Evolutionary conservation across 2,329 filamentous ascomycete genomes (phyloP).

Genomic region (Aspergillus neotritici): DNA sequence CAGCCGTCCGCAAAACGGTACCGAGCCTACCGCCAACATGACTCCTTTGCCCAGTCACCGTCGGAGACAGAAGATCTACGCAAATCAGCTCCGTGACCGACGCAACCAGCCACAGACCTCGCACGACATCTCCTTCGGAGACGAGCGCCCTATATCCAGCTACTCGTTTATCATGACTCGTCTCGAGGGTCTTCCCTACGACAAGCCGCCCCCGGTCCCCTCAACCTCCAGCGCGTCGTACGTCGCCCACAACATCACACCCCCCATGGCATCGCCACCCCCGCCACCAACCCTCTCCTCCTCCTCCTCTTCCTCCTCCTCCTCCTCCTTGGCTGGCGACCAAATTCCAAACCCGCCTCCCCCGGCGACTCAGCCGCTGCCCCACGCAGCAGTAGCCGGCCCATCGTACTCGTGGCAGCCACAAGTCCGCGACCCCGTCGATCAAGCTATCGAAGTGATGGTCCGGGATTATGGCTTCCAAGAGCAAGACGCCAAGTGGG

Average conservation of each 20-base stretch:
- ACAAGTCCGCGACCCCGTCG: conserved; percentile 48
- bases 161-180: conserved; percentile 34
- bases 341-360: background rate
- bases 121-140: conserved; percentile 18
- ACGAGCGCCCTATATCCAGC: conserved; percentile 38
- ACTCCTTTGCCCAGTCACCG: conserved; percentile 18
- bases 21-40: conserved; percentile 6
- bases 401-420: conserved; percentile 2
- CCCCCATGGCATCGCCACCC: conserved; percentile 9
- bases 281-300: background rate
- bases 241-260: conserved; percentile 7
- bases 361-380: background rate
- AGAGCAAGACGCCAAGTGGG: conserved; percentile 50
- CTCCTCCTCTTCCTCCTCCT: conserved; percentile 11
- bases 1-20: conserved; percentile 6
- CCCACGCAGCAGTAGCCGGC: too few relatives aligned
- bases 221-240: conserved; percentile 2
- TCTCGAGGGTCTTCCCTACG: conserved; percentile 22
- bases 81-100: conserved; percentile 27
- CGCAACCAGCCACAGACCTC: conserved; percentile 14
- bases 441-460: conserved; percentile 52
- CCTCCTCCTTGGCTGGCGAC: conserved; percentile 20
- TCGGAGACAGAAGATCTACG: conserved; percentile 29
- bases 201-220: conserved; percentile 11
- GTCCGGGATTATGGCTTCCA: conserved; percentile 56